Percentiles rank a stretch among this genome's conserved stretches.
These are phyloP conservation scores for Candida arabinofermentans DNA, from an alignment of 805 yeast species.

Conservation along the genomic window DNA sequence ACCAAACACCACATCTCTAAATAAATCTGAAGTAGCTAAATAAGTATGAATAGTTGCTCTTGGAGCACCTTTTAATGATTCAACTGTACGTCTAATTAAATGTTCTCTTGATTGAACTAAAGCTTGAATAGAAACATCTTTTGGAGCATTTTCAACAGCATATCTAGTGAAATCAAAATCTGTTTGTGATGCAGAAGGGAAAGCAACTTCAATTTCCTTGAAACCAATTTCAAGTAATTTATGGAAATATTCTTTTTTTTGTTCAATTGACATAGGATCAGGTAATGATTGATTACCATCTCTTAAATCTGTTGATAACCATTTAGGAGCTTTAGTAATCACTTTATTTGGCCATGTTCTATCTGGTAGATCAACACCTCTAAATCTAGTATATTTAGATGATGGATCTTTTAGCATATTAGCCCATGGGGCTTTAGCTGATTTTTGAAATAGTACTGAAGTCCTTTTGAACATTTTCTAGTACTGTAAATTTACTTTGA, in stretches of 20 bases:
- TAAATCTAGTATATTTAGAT: constrained; percentile 52
- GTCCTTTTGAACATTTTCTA: constrained; percentile 28
- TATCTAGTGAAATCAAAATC: constrained; percentile 79
- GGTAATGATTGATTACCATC: constrained; percentile 82
- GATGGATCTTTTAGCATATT: constrained; percentile 71
- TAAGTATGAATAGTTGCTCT: constrained; percentile 69
- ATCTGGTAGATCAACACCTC: constrained; percentile 51
- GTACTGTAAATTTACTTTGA: neutral
- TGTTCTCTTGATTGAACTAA: constrained; percentile 76
- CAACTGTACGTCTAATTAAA: constrained; percentile 68
- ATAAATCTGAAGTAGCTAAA: constrained; percentile 70
- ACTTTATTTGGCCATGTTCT: constrained; percentile 69
- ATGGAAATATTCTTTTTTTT: constrained; percentile 71
- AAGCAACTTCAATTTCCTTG: constrained; percentile 77
- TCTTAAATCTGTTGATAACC: constrained; percentile 77
- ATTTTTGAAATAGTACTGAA: constrained; percentile 24
- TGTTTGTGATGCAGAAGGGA: constrained; percentile 79
- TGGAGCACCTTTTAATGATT: constrained; percentile 68
- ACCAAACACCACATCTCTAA: constrained; percentile 71
- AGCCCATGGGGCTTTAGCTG: constrained; percentile 27
- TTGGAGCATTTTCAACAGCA: constrained; percentile 76
- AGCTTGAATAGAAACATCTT: constrained; percentile 69
- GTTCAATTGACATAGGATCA: constrained; percentile 75
- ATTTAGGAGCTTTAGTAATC: constrained; percentile 69
- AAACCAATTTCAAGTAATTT: constrained; percentile 70